These are phyloP conservation scores for Hypoxylon sp. DNA, from an alignment of 2,329 filamentous ascomycete genomes.

Conservation along the genomic window DNA sequence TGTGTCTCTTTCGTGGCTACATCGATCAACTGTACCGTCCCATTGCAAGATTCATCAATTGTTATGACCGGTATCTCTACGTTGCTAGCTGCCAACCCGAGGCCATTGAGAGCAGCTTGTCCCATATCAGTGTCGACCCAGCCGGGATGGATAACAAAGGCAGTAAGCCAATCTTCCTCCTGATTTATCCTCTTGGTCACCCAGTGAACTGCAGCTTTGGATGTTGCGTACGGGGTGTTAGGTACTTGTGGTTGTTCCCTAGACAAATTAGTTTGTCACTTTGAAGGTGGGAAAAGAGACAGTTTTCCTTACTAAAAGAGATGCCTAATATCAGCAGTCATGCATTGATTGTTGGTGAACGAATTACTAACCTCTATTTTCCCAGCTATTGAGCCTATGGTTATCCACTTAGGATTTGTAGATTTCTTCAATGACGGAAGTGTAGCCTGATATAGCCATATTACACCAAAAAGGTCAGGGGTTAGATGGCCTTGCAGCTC, in stretches of 20 bases:
- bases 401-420: conserved; percentile 37
- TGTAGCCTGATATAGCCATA: conserved; percentile 63
- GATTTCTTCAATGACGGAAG: conserved; percentile 57
- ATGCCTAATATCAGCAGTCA: not conserved
- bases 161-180: conserved; percentile 54
- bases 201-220: conserved; percentile 58
- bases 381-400: conserved; percentile 27
- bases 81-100: conserved; percentile 47
- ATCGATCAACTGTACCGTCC: conserved; percentile 50
- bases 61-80: conserved; percentile 52
- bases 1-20: conserved; percentile 35
- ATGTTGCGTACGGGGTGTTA: conserved; percentile 60
- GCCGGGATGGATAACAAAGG: conserved; percentile 54
- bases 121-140: conserved; percentile 61
- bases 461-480: conserved; percentile 61
- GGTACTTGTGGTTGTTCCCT: conserved; percentile 49
- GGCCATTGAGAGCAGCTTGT: conserved; percentile 52
- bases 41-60: conserved; percentile 55
- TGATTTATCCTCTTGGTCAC: conserved; percentile 50
- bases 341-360: not conserved
- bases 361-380: conserved; percentile 28
- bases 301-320: conserved; percentile 8
- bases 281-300: not conserved
- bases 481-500: conserved; percentile 59
- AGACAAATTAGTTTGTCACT: conserved; percentile 3